Evolutionary conservation across 768 basidiomycete species (phyloP).

Genomic region (Russula virescens): DNA sequence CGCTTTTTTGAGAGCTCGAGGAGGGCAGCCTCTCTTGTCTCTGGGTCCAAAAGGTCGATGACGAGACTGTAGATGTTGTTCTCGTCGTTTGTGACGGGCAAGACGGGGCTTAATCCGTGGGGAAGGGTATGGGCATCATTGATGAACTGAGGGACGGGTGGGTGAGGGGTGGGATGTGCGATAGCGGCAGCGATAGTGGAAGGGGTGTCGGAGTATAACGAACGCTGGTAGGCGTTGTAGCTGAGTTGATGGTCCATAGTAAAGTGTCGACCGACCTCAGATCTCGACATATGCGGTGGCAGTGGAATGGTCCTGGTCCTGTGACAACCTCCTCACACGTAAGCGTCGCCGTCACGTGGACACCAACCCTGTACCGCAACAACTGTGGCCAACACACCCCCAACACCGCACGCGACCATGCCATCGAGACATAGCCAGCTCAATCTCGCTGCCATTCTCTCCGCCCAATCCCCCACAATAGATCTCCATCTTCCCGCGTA

Average conservation of each 20-base stretch:
- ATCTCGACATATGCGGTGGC: background rate
- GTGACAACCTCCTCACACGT: background rate
- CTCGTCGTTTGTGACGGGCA: constrained; percentile 43
- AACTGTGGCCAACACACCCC: too few species aligned
- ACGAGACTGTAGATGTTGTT: constrained; percentile 88
- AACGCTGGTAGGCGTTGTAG: constrained; percentile 57
- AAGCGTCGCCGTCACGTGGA: constrained; percentile 12
- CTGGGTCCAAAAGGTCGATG: constrained; percentile 77
- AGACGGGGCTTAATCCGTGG: constrained; percentile 29
- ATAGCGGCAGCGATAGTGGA: constrained; percentile 35
- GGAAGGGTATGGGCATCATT: constrained; percentile 15
- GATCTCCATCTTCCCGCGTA: constrained; percentile 58
- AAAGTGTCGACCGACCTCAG: background rate
- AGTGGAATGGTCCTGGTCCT: too few species aligned
- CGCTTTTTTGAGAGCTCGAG: constrained; percentile 97
- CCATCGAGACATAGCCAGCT: constrained; percentile 33
- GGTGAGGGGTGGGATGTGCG: constrained; percentile 52
- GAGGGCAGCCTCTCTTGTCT: constrained; percentile 81
- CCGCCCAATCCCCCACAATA: constrained; percentile 49
- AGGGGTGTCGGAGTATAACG: constrained; percentile 60
- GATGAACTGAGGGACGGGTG: constrained; percentile 39
- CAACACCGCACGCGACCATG: background rate
- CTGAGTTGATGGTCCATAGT: constrained; percentile 51
- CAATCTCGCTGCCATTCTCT: constrained; percentile 53
- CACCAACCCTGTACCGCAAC: background rate